phyloP scores from a whole-genome alignment of 2,329 filamentous ascomycete species.

The Magnaporthales sp. region DNA sequence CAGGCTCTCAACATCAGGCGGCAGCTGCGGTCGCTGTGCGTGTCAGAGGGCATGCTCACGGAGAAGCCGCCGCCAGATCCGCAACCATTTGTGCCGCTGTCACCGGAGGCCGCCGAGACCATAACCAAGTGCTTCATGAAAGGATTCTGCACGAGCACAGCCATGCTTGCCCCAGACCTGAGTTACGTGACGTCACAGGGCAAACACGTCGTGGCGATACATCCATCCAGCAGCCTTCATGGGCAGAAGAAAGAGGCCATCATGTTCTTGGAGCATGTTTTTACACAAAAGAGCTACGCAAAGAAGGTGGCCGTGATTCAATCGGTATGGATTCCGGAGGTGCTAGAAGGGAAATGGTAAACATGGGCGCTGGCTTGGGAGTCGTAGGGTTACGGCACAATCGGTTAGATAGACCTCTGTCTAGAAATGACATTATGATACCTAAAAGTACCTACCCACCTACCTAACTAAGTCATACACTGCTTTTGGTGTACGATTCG shows the following conservation, averaged over 20 bases:
- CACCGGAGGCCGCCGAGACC: slow-evolving; percentile 43
- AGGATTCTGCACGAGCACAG: slow-evolving; percentile 53
- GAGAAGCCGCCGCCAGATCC: slow-evolving; percentile 40
- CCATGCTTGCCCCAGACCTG: slow-evolving; percentile 49
- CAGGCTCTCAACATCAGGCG: slow-evolving; percentile 54
- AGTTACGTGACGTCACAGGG: slow-evolving; percentile 53
- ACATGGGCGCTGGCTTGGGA: background rate
- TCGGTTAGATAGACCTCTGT: background rate
- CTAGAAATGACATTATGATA: background rate
- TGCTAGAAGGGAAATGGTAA: slow-evolving; percentile 22
- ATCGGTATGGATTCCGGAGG: slow-evolving; percentile 49
- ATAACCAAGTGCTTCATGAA: slow-evolving; percentile 54
- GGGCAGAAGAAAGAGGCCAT: slow-evolving; percentile 57
- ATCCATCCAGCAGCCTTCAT: slow-evolving; percentile 54
- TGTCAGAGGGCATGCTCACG: slow-evolving; percentile 39
- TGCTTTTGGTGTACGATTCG: background rate
- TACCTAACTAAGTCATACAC: no score
- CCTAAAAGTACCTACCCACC: background rate
- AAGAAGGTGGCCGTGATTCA: slow-evolving; percentile 57
- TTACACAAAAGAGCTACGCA: slow-evolving; percentile 57
- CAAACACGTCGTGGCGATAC: slow-evolving; percentile 52
- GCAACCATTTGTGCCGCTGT: slow-evolving; percentile 44
- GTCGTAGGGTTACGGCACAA: background rate
- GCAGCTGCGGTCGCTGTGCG: slow-evolving; percentile 49
- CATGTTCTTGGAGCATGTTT: slow-evolving; percentile 61